phyloP scores from a whole-genome alignment of 2,329 filamentous ascomycete species.

The Penicillium thymicola region DNA sequence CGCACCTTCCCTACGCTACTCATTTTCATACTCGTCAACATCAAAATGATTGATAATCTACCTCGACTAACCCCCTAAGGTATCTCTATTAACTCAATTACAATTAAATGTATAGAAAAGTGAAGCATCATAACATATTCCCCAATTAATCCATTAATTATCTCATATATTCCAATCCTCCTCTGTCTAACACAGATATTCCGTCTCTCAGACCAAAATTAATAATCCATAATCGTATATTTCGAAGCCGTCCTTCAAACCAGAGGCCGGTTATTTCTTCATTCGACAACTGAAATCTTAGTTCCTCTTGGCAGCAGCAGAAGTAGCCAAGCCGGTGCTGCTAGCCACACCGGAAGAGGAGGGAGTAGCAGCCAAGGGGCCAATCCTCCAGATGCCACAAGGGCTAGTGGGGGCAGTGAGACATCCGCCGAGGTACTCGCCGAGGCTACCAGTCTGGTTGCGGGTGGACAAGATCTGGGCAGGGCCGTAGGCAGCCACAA shows the following conservation, averaged over 20 bases:
- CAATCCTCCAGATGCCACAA: constrained; percentile 23
- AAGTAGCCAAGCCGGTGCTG: neutral
- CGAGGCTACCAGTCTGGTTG: constrained; percentile 24
- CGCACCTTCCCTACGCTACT: neutral
- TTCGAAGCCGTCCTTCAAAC: neutral
- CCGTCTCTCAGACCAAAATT: neutral
- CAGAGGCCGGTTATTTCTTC: too few relatives aligned
- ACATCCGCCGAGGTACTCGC: constrained; percentile 22
- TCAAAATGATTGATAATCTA: too few relatives aligned
- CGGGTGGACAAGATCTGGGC: constrained; percentile 20
- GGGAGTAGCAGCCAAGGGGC: constrained; percentile 22
- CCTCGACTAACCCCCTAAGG: neutral
- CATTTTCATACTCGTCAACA: too few relatives aligned
- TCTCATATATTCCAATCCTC: neutral
- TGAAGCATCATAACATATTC: neutral
- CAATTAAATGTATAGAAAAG: neutral
- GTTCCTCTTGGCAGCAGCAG: neutral
- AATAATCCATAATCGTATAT: neutral
- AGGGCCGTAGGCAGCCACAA: constrained; percentile 25
- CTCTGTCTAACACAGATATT: neutral
- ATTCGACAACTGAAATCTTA: neutral
- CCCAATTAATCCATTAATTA: neutral
- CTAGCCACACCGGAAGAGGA: constrained; percentile 7
- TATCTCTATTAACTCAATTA: neutral
- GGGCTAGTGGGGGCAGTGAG: constrained; percentile 21